Evolutionary conservation across 1,284 basidiomycete species (phyloP).

Genomic region (Rhodotorula sp.): DNA sequence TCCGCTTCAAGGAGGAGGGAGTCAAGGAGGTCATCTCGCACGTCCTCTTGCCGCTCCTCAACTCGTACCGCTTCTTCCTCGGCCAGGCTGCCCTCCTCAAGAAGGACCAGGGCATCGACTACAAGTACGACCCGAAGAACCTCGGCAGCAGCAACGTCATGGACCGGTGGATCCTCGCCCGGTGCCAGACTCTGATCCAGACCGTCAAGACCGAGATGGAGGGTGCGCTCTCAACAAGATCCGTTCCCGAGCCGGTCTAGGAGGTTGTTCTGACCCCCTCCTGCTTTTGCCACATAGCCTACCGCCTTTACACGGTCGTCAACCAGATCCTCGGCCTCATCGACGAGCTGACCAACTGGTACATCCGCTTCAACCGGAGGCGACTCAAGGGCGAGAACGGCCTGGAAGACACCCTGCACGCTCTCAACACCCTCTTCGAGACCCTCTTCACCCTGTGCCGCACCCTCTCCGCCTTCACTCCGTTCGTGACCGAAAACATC

Average conservation of each 20-base stretch:
- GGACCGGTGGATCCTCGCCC: conserved; percentile 97
- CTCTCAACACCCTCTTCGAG: conserved; percentile 95
- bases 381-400: conserved; percentile 95
- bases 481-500: conserved; percentile 95
- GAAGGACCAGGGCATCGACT: conserved; percentile 75
- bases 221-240: conserved; percentile 56
- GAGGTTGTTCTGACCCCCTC: too few species aligned
- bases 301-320: conserved; percentile 97
- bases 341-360: conserved; percentile 99
- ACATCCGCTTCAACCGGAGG: conserved; percentile 97
- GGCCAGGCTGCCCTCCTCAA: conserved; percentile 88
- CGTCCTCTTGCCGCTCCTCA: conserved; percentile 97
- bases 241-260: too few species aligned
- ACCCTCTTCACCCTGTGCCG: conserved; percentile 89
- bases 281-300: conserved; percentile 57
- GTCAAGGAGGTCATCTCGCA: conserved; percentile 94
- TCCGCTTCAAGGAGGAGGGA: conserved; percentile 96
- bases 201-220: conserved; percentile 89
- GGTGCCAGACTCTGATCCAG: conserved; percentile 93
- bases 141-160: conserved; percentile 89
- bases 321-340: conserved; percentile 89
- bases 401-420: conserved; percentile 79
- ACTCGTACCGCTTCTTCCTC: conserved; percentile 98
- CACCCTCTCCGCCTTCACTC: conserved; percentile 97
- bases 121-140: conserved; percentile 83